A percentile compares a stretch with the other conserved stretches of the same genome.
Conservation (phyloP, 2,329 filamentous ascomycete species). For the Elsinoe necatrix region DNA sequence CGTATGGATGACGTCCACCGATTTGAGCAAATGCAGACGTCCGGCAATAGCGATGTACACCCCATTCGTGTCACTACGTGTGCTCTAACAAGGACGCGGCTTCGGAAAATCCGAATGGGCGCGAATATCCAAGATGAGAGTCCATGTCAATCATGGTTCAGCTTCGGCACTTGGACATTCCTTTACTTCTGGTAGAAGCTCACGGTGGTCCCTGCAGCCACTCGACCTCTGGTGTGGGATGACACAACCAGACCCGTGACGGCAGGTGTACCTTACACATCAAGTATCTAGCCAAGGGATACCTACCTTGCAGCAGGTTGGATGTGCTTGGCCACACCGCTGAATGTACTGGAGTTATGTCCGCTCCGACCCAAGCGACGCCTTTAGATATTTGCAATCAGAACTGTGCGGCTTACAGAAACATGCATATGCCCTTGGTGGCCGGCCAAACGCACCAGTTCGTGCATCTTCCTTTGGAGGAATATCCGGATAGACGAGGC, state of each 20-base stretch:
- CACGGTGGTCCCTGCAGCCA: background rate
- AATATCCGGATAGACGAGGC: background rate
- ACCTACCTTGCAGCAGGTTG: too few relatives aligned
- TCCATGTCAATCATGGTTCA: background rate
- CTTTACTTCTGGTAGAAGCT: background rate
- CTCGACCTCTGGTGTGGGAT: background rate
- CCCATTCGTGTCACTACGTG: too few relatives aligned
- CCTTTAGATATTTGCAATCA: background rate
- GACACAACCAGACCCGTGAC: constrained; percentile 4
- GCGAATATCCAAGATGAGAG: background rate
- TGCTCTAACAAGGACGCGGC: too few relatives aligned
- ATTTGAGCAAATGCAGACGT: too few relatives aligned
- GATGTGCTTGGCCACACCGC: too few relatives aligned
- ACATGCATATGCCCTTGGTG: background rate
- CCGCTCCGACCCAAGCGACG: background rate
- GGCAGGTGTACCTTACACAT: background rate
- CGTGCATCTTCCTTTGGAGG: background rate
- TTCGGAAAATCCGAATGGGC: background rate
- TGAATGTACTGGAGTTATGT: too few relatives aligned
- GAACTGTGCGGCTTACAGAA: background rate
- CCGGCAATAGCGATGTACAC: too few relatives aligned
- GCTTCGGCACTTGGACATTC: background rate
- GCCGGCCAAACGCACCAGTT: background rate
- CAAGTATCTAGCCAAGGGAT: background rate
- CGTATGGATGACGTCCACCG: too few relatives aligned